A percentile compares a stretch with the other conserved stretches of the same genome.
These are phyloP conservation scores for Saccharomyces eubayanus DNA, from an alignment of 805 yeast species.

Conservation along the genomic window DNA sequence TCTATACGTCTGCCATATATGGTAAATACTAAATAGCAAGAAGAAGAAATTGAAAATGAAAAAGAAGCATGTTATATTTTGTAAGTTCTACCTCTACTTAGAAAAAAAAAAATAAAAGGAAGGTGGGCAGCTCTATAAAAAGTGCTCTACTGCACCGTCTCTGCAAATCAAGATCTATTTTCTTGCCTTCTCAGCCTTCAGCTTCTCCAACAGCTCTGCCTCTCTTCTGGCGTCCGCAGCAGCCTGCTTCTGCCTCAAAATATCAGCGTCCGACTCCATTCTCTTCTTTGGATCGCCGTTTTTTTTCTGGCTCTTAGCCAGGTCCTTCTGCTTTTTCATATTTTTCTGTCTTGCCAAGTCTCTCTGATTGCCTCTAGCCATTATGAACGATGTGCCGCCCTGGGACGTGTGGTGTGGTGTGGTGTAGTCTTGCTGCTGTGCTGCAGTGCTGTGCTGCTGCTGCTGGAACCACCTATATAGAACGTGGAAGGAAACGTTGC, in stretches of 20 bases:
- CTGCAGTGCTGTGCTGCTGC: neutral
- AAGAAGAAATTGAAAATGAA: neutral
- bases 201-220: slow-evolving; percentile 23
- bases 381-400: slow-evolving; percentile 19
- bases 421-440: neutral
- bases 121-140: neutral
- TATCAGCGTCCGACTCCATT: slow-evolving; percentile 83
- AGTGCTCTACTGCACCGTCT: neutral
- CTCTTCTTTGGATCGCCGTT: slow-evolving; percentile 81
- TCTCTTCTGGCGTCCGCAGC: slow-evolving; percentile 35
- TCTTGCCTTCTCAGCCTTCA: slow-evolving; percentile 12
- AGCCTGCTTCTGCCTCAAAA: slow-evolving; percentile 80
- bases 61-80: neutral
- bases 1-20: neutral
- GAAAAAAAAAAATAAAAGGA: neutral
- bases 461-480: neutral
- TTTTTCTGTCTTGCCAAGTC: slow-evolving; percentile 88
- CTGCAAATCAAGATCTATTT: slow-evolving; percentile 2
- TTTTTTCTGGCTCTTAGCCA: slow-evolving; percentile 50
- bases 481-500: neutral
- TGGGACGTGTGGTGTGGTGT: neutral
- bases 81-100: neutral
- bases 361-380: slow-evolving; percentile 97
- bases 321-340: slow-evolving; percentile 65
- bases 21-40: neutral